These are phyloP conservation scores for Trichoderma sp. DNA, from an alignment of 2,329 filamentous ascomycete genomes.

Conservation along the genomic window DNA sequence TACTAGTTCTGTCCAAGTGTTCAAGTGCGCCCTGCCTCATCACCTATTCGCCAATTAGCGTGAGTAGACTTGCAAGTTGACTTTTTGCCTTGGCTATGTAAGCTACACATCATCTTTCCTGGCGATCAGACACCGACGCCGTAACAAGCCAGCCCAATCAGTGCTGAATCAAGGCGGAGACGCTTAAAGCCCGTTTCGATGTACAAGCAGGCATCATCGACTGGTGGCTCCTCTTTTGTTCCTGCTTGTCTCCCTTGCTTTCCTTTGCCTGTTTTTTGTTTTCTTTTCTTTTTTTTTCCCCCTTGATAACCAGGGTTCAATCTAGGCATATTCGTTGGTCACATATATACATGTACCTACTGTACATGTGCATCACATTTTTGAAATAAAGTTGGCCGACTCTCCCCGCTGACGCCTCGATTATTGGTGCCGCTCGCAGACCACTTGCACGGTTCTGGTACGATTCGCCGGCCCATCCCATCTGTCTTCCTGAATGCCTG, in stretches of 20 bases:
- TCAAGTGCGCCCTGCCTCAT: background rate
- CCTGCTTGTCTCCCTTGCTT: background rate
- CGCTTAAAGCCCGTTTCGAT: background rate
- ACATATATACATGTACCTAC: background rate
- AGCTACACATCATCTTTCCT: background rate
- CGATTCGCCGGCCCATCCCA: background rate
- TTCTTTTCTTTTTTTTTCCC: background rate
- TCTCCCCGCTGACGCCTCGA: background rate
- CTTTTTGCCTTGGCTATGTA: no score
- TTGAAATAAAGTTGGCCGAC: slow-evolving; percentile 3
- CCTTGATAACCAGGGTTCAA: background rate
- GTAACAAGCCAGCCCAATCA: background rate
- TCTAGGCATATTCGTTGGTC: background rate
- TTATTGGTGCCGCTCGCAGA: background rate
- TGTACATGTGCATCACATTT: background rate
- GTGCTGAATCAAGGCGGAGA: background rate
- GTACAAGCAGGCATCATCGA: background rate
- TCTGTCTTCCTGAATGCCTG: background rate
- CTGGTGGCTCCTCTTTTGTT: background rate
- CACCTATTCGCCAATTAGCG: background rate
- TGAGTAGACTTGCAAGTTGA: background rate
- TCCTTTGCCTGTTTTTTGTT: no score
- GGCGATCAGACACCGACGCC: background rate
- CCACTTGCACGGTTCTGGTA: slow-evolving; percentile 2
- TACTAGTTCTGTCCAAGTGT: no score